Conservation (phyloP, 2,329 filamentous ascomycete genomes). For the Cladorrhinum sp. region DNA sequence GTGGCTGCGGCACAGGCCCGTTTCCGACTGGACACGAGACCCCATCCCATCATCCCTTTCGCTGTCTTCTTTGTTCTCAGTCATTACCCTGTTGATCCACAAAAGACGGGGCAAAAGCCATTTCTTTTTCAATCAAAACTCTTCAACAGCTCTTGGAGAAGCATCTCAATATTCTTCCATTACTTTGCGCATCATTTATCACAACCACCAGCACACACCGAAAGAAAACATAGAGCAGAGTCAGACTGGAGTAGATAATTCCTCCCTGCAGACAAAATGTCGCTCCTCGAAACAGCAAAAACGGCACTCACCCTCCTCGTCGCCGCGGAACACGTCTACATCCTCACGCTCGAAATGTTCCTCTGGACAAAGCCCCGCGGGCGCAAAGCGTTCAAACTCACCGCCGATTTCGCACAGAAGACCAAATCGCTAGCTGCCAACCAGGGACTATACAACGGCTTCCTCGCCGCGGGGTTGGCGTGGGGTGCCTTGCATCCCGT, state of each 20-base stretch:
- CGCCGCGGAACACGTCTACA: slow-evolving; percentile 46
- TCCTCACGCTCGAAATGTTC: slow-evolving; percentile 48
- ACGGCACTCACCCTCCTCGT: slow-evolving; percentile 36
- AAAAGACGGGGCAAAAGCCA: neutral
- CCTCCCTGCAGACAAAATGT: slow-evolving; percentile 15
- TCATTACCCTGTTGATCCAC: neutral
- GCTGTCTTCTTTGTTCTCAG: neutral
- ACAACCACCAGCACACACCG: neutral
- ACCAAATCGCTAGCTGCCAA: slow-evolving; percentile 46
- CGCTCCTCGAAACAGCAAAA: slow-evolving; percentile 7
- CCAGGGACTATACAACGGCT: slow-evolving; percentile 53
- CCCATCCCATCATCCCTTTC: too few relatives aligned
- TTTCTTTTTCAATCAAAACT: neutral
- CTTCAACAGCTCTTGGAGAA: too few relatives aligned
- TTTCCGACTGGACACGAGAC: neutral
- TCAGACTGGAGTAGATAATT: neutral
- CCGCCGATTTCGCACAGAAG: slow-evolving; percentile 43
- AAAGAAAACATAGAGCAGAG: neutral
- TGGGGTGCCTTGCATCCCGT: slow-evolving; percentile 48
- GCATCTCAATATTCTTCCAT: too few relatives aligned
- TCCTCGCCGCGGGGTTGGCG: slow-evolving; percentile 46
- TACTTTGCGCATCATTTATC: too few relatives aligned
- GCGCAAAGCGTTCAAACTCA: slow-evolving; percentile 43
- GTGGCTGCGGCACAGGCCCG: neutral
- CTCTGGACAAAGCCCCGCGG: slow-evolving; percentile 48